Base-by-base conservation (phyloP, 2,329 filamentous ascomycete species). In the Epicoccum nigrum region DNA sequence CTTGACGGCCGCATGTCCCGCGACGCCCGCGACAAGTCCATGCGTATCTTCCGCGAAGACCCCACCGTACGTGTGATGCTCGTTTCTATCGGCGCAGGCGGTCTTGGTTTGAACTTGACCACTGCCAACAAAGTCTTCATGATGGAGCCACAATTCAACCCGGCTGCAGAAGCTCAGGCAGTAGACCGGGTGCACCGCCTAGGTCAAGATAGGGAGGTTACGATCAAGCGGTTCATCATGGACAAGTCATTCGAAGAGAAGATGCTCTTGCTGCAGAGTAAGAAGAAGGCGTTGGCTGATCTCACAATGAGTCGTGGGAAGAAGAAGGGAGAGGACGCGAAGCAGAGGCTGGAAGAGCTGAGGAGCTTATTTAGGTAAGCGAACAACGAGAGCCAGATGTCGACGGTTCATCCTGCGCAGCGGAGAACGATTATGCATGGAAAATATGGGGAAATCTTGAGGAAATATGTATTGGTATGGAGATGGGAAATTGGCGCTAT, bases 61-160 rank as follows among this genome's bases (percentile, higher is more conserved):
- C 74, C 83, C 3, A 75, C 72, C 1, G 83, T 96, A 28, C 86
- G 86, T 25, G 87, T 96, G 45, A 92, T 97, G 42, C 83, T 97
- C 8, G 91, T 96, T 12, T 96, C 91, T 8, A 95, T 97, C 73
- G 91, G 87, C 68, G 93, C 93, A 0, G 94, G 93, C 58, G 93
- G 94, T 15, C 83, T 97, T 13, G 93, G 93, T 12, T 85, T 97
- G 31, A 97, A 97, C 68, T 78, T 97, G 46, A 97, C 92, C 0
- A 81, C 89, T 0, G 93, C 88, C 25, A 94, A 86, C 69, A 88
- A 84, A 47, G 93, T 95, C 12, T 97, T 94, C 71, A 89, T 97
- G 64, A 97, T 99, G 93, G 94, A 99, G 71, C 94, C 94, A 4
- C 92, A 97, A 69, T 99, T 93, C 77, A 99, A 99, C 67, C 94